Conservation (phyloP, 192 early-diverging fungal genomes). For the Haplosporangium gracile region DNA sequence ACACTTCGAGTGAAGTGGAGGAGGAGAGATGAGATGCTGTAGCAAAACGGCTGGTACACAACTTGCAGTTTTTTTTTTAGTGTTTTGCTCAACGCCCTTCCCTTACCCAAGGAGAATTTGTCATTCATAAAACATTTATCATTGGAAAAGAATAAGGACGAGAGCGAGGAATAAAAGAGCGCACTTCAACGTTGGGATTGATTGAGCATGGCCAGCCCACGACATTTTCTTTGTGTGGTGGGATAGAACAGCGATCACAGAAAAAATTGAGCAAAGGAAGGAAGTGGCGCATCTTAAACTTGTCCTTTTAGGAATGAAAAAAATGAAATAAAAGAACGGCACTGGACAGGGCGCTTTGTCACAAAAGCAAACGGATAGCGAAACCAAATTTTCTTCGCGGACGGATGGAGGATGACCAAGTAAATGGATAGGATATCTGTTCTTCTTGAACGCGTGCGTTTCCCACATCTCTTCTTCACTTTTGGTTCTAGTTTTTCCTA, state of each 20-base stretch:
- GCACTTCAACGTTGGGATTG: neutral
- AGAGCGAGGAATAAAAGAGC: neutral
- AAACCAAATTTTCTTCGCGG: too few species aligned
- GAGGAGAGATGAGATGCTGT: neutral
- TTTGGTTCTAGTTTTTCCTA: neutral
- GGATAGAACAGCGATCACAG: neutral
- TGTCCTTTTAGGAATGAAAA: too few species aligned
- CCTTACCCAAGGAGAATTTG: neutral
- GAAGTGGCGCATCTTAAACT: too few species aligned
- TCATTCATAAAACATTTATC: neutral
- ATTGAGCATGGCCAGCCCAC: neutral
- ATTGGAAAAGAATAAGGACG: neutral
- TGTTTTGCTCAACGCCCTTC: neutral
- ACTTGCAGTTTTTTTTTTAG: neutral
- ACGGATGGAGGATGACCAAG: neutral
- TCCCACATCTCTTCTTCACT: neutral
- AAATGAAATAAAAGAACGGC: too few species aligned
- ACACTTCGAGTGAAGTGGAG: neutral
- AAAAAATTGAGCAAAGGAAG: neutral
- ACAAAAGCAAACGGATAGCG: neutral
- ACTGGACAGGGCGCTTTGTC: neutral
- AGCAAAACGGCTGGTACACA: constrained; percentile 2
- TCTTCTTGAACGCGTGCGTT: neutral
- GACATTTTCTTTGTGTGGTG: neutral
- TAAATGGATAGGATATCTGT: neutral